Conservation (phyloP, 225 moss, liverwort and hornwort species). For the Ulota crispa region DNA sequence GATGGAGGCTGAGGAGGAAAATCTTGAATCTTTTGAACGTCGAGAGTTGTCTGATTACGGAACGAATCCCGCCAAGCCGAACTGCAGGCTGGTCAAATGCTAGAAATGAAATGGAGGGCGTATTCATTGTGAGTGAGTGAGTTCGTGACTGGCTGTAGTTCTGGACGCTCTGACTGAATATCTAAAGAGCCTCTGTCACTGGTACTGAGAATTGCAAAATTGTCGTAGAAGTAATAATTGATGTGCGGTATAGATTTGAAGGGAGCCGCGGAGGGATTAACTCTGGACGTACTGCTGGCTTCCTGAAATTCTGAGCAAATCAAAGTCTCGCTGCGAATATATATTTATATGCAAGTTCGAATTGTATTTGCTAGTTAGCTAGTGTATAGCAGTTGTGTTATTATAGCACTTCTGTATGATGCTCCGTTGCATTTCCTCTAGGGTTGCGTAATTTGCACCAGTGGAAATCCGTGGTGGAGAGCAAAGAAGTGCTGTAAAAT, state of each 20-base stretch:
- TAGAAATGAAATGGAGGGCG: slow-evolving; percentile 10
- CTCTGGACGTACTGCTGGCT: neutral
- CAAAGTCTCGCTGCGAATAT: neutral
- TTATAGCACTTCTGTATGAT: neutral
- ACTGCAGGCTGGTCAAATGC: slow-evolving; percentile 20
- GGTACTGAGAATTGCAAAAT: neutral
- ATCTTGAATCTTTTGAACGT: slow-evolving; percentile 22
- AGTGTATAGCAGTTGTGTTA: neutral
- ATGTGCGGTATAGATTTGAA: neutral
- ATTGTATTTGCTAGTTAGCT: neutral
- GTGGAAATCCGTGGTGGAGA: neutral
- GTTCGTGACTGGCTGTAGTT: neutral
- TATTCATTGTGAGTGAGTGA: no score
- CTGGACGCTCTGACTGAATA: neutral
- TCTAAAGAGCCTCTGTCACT: neutral
- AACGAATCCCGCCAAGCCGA: neutral
- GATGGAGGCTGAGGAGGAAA: neutral
- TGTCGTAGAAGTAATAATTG: neutral
- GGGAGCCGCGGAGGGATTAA: neutral
- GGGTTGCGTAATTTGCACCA: neutral
- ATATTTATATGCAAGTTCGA: neutral
- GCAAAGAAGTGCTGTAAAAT: no score
- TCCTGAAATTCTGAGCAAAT: neutral
- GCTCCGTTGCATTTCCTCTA: neutral
- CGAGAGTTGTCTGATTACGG: slow-evolving; percentile 29